These are phyloP conservation scores for Rhodamnia argentea DNA, from an alignment of 345 rosid genomes.

Conservation along the genomic window DNA sequence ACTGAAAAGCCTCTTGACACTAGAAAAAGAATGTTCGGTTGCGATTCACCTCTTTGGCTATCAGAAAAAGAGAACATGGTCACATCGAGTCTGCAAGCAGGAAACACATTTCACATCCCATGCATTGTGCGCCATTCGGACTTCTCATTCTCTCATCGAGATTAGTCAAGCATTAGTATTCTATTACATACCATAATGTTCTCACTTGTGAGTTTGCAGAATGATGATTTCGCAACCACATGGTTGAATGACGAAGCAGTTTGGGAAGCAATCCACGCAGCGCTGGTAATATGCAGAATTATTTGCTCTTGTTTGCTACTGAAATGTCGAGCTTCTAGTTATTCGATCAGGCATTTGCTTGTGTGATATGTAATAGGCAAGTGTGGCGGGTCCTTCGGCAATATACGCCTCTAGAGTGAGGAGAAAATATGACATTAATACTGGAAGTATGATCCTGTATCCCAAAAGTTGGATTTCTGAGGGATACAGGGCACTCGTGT, in stretches of 20 bases:
- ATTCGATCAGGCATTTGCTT: background rate
- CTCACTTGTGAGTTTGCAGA: slow-evolving; percentile 5
- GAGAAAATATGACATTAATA: background rate
- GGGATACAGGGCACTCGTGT: slow-evolving; percentile 32
- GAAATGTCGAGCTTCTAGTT: background rate
- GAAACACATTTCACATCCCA: background rate
- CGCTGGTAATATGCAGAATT: slow-evolving; percentile 10
- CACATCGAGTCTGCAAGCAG: background rate
- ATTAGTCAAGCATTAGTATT: background rate
- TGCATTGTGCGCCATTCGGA: background rate
- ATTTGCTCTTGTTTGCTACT: background rate
- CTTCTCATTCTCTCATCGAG: background rate
- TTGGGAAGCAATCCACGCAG: too few relatives aligned
- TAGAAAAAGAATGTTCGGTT: background rate
- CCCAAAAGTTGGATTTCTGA: slow-evolving; percentile 13
- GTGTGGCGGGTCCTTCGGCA: slow-evolving; percentile 3
- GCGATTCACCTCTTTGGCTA: background rate
- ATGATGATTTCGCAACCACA: slow-evolving; percentile 31
- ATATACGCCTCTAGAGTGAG: background rate
- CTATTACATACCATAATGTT: background rate
- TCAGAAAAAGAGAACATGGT: background rate
- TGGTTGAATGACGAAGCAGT: slow-evolving; percentile 44
- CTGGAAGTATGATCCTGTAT: slow-evolving; percentile 25
- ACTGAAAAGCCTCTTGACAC: background rate
- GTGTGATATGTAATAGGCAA: background rate